These are phyloP conservation scores for Erythrophleum fordii DNA, from an alignment of 306 rosid genomes.

Conservation along the genomic window DNA sequence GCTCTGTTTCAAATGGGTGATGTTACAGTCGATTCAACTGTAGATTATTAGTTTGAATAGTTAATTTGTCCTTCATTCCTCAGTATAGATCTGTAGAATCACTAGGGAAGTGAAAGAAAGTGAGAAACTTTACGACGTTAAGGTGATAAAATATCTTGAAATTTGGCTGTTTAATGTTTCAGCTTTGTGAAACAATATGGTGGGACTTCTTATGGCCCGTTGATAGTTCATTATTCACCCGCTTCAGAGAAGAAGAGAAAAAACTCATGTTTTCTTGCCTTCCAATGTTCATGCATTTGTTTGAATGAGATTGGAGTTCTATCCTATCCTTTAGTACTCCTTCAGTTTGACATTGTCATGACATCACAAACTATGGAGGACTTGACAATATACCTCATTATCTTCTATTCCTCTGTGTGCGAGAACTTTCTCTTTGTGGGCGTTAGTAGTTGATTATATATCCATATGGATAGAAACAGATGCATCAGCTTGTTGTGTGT, in stretches of 20 bases:
- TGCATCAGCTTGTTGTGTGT: slow-evolving; percentile 8
- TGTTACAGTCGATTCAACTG: neutral
- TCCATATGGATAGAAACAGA: neutral
- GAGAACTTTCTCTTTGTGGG: neutral
- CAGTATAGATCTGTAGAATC: neutral
- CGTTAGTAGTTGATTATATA: neutral
- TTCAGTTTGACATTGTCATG: neutral
- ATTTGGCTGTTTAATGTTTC: neutral
- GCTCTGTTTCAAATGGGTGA: slow-evolving; percentile 1
- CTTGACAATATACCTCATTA: neutral
- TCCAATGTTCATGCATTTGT: neutral
- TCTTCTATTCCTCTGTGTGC: neutral
- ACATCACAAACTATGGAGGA: neutral
- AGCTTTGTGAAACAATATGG: neutral
- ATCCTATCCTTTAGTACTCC: neutral
- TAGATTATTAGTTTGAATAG: neutral
- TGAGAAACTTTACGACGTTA: neutral
- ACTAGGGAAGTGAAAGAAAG: neutral
- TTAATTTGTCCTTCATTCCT: neutral
- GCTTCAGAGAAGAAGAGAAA: neutral
- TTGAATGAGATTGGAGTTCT: neutral
- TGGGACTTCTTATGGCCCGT: neutral
- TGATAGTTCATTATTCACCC: neutral
- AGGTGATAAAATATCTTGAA: neutral
- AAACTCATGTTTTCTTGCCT: neutral